phyloP scores from a whole-genome alignment of 148 eudicot genomes.

The Vaccinium corymbosum region DNA sequence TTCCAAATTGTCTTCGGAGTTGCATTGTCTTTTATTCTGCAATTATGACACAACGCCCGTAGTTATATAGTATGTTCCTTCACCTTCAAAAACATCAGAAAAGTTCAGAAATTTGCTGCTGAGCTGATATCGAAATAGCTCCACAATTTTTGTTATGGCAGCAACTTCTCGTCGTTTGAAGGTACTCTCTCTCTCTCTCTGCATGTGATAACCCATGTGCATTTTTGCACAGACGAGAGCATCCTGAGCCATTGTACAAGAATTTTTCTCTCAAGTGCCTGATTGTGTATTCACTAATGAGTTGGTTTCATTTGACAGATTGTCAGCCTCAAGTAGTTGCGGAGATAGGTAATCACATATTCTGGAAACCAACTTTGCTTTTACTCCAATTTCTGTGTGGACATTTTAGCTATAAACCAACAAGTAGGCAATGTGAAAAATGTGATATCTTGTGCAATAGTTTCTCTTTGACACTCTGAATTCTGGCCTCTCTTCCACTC shows the following conservation, averaged over 20 bases:
- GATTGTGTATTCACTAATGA: not conserved
- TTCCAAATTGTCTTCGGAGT: constrained; percentile 20
- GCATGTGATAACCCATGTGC: not conserved
- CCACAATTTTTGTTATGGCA: not conserved
- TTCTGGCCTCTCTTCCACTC: not conserved
- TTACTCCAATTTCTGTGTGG: not conserved
- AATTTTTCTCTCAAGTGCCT: not conserved
- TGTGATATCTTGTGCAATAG: not conserved
- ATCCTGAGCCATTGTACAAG: not conserved
- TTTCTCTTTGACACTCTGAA: not conserved
- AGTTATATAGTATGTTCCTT: constrained; percentile 33
- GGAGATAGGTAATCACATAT: not conserved
- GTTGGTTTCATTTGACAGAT: not conserved
- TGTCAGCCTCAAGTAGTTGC: not conserved
- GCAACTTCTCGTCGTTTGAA: constrained; percentile 5
- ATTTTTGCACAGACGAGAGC: not conserved
- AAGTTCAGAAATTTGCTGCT: constrained; percentile 54
- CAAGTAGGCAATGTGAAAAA: not conserved
- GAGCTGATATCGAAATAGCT: constrained; percentile 36
- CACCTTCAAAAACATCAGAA: constrained; percentile 38
- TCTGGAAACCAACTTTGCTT: not conserved
- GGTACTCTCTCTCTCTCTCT: constrained; percentile 18
- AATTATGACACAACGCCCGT: not conserved
- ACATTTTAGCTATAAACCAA: not conserved
- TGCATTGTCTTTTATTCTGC: not conserved